Base-by-base conservation (phyloP, 106 monocot genomes). In the Alisma plantagoaquatica region DNA sequence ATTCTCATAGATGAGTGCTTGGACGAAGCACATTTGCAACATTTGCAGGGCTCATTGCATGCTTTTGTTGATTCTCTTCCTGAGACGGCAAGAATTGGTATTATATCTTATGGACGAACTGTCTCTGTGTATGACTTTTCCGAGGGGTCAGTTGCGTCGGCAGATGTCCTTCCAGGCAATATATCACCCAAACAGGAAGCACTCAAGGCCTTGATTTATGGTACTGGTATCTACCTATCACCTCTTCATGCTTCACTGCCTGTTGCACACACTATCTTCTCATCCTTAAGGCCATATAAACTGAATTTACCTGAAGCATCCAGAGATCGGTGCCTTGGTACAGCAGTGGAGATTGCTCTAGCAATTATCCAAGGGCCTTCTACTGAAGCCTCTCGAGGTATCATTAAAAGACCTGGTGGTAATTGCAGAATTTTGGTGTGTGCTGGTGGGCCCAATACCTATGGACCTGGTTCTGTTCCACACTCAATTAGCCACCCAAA, bases 41-140 rank as follows among this genome's bases (percentile, higher is more conserved):
- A 98, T 70, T 70, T 98, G 31, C 98, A 98, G 58, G 90, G 89
- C 0, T 98, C 98, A 46, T 68, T 98, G 45, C 98, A 98, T 74
- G 98, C 98, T 58, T 90, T 98, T 67, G 76, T 98, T 23, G 90
- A 98, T 54, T 90, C 98, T 23, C 81, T 98, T 44, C 76, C 85
- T 11, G 63, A 53, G 14, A 79, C 81, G 10, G 75, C 78, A 14
- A 84, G 89, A 49, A 63, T 98, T 29, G 90, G 98, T 17, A 69
- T 98, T 23, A 90, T 98, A 43, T 54, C 98, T 16, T 98, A 85
- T 77, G 90, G 98, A 1, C 75, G 89, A n/a, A 98, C 90, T 17
- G 80, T 98, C 16, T 98, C 98, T 23, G 68, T 98, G 33, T 98
- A 90, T 73, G 98, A 98, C 75, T 98, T 98, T 68, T 98, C 98